Base-by-base conservation (phyloP, 2,329 filamentous ascomycete genomes). In the Diaporthe velutina region DNA sequence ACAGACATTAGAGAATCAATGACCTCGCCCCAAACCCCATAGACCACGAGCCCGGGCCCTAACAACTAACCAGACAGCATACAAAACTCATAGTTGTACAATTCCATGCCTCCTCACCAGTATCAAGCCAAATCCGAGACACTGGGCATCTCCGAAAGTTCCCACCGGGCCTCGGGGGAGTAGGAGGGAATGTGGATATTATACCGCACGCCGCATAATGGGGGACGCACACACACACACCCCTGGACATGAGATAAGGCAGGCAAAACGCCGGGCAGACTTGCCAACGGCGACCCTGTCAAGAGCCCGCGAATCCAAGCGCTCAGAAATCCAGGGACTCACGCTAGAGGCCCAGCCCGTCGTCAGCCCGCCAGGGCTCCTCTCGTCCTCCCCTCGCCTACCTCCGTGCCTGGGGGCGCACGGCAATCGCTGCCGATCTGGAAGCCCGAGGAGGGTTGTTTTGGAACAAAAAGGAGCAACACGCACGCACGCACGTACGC, bases 61-160 rank as follows among this genome's bases (percentile, higher is more conserved):
- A n/a, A n/a, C n/a, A 25, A 15, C 40, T 17, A 4, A 42, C 0
- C 0, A 15, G 40, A 42, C 40, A n/a, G n/a, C n/a, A n/a, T n/a
- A n/a, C n/a, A n/a, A n/a, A 42, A 17, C 30, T 33, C 33, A 58
- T 19, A 25, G 33, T 25, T 25, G 33, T 17, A 38, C 55, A 6
- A 40, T 10, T 1, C 55, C 17, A 22, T 25, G 19, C n/a, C n/a
- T n/a, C 19, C 25, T 55, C 19, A 38, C 3, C 54, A 57, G 30
- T n/a, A 35, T 35, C 30, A 35, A 22, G 12, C 30, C 25, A 4
- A 35, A 38, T n/a, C 38, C 48, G 45, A 52, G 28, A 45, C 48
- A 48, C 25, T 40, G 48, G 58, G 57, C 58, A 73, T 73, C 4
- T 66, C 58, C 71, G 71, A 54, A 33, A 38, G 45, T 38, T 35